These are phyloP conservation scores for Austroboletus eburneus DNA, from an alignment of 768 basidiomycete genomes.

Conservation along the genomic window DNA sequence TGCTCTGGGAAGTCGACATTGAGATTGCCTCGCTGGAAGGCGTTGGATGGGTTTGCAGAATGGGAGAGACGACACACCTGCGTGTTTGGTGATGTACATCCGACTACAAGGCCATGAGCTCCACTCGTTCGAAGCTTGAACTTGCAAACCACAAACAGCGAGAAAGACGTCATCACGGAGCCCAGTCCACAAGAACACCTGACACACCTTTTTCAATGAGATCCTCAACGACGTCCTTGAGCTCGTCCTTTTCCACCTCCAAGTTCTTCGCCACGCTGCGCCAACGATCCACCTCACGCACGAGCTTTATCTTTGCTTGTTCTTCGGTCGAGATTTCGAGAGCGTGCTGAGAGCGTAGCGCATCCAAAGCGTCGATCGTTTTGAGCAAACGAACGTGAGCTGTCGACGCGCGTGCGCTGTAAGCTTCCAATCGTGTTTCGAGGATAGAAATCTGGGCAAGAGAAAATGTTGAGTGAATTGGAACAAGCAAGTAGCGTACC, in stretches of 20 bases:
- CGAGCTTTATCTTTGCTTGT: constrained; percentile 32
- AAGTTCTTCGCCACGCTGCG: constrained; percentile 27
- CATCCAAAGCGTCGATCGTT: constrained; percentile 50
- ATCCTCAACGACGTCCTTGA: constrained; percentile 49
- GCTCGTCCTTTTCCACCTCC: constrained; percentile 49
- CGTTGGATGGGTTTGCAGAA: constrained; percentile 8
- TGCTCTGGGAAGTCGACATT: constrained; percentile 22
- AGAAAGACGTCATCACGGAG: not conserved
- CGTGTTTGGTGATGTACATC: constrained; percentile 37
- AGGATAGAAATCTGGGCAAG: constrained; percentile 26
- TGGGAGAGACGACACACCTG: constrained; percentile 36
- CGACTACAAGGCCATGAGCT: constrained; percentile 44
- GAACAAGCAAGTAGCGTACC: not conserved
- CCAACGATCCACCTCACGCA: constrained; percentile 37
- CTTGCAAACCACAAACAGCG: constrained; percentile 24
- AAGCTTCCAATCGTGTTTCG: constrained; percentile 32
- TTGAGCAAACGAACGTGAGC: constrained; percentile 44
- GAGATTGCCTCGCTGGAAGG: constrained; percentile 18
- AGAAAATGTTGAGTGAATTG: not conserved
- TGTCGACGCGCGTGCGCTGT: constrained; percentile 38
- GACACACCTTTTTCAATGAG: constrained; percentile 59
- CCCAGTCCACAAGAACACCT: not conserved
- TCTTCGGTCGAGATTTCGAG: constrained; percentile 36
- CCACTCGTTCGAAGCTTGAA: constrained; percentile 43
- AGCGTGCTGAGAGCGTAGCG: constrained; percentile 36